Evolutionary conservation across 2,329 filamentous ascomycete species (phyloP), one percentile per base, ranked within the genome.

Genomic region (Rhynchosporium secalis): DNA sequence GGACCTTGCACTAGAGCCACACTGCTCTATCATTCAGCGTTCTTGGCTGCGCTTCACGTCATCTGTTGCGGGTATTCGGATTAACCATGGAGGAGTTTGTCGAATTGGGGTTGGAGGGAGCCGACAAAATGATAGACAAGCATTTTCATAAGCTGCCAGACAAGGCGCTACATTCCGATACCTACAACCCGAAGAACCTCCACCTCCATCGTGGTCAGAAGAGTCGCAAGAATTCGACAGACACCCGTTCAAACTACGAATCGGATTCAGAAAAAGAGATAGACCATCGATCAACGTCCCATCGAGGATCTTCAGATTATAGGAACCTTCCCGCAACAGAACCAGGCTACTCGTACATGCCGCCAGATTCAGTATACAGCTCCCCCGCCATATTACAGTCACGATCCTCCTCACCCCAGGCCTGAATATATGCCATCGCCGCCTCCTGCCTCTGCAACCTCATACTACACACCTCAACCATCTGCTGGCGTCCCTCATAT

Each of bases 121-220:
- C 60, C 3, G 65, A 68, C 41, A 66, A 68, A 45, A 26, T 68
- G 13, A 62, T 70, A 40, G 66, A 70, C 61, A 68, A 67, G 38
- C 62, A 68, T 41, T 70, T 68, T 38, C 20, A 71, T 38, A 66
- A 59, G 52, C 12, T 71, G 5, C 70, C 69, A 3, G 60, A 71
- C 41, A 64, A 66, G 33, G 63, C 61, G 15, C 62, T 72, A 2
- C 52, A 68, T 15, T 48, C 29, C 28, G 28, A 65, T 3, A 66
- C 70, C 9, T 71, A 70, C 48, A 64, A 65, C 13, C 67, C 67
- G 1, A 68, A 61, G n/a, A 56, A 63, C 8, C 49, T 38, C 12
- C 46, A 47, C 41, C 3, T 29, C 26, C 40, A 31, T 5, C 20
- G 28, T 20, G 58, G 31, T n/a, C 46, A 55, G n/a, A 61, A 45